Evolutionary conservation across 805 yeast species (phyloP).

Genomic region (Wickerhamomyces subpelliculosus): DNA sequence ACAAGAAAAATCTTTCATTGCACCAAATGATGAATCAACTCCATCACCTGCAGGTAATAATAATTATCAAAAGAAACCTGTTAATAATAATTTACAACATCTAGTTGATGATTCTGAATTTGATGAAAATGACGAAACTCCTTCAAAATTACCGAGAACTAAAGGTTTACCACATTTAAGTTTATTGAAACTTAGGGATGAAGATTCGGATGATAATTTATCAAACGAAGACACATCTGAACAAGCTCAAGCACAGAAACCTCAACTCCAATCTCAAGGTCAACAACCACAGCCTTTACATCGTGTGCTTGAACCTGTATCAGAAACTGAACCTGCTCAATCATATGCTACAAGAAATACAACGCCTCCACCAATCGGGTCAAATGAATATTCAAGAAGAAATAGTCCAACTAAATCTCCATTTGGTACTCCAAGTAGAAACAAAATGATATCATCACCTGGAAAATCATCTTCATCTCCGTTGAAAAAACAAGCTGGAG

Average conservation of each 20-base stretch:
- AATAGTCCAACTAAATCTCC: neutral
- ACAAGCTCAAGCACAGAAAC: too few relatives aligned
- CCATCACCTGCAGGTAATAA: constrained; percentile 16
- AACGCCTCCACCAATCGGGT: neutral
- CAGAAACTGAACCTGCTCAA: neutral
- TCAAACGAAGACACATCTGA: constrained; percentile 4
- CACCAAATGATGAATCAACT: constrained; percentile 20
- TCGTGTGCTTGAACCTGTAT: neutral
- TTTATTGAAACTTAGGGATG: constrained; percentile 17
- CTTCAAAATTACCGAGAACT: constrained; percentile 19
- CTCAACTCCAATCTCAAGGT: neutral
- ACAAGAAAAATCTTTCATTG: constrained; percentile 1
- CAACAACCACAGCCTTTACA: neutral
- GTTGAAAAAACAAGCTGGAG: neutral
- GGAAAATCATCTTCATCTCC: neutral
- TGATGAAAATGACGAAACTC: too few relatives aligned
- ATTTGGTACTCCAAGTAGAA: neutral
- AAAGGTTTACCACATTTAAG: constrained; percentile 20
- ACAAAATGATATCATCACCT: neutral
- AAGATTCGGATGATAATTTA: constrained; percentile 13
- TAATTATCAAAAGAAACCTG: too few relatives aligned
- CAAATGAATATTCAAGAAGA: neutral
- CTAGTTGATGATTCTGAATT: neutral
- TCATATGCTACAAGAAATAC: neutral
- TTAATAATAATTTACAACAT: too few relatives aligned